These are phyloP conservation scores for Sordariomycetes sp. DNA, from an alignment of 2,329 filamentous ascomycete genomes.

Conservation along the genomic window DNA sequence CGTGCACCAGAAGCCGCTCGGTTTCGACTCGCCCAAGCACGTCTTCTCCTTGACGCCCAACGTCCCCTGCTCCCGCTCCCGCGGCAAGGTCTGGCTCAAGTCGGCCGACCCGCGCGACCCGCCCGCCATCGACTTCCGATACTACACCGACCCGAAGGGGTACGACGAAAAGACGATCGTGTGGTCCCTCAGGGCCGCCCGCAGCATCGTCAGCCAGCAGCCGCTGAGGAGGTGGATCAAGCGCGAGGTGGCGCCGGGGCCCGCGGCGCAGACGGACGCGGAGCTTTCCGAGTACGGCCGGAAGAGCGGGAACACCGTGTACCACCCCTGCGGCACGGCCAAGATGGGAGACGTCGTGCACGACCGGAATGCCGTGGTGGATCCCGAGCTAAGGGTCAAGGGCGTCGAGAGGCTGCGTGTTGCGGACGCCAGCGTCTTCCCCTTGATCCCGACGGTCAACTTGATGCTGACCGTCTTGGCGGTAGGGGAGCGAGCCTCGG, in stretches of 20 bases:
- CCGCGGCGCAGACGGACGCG: conserved; percentile 55
- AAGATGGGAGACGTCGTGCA: conserved; percentile 56
- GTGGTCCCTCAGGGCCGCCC: conserved; percentile 55
- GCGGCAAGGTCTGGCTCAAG: conserved; percentile 58
- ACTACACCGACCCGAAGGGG: conserved; percentile 66
- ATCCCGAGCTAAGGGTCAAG: conserved; percentile 19
- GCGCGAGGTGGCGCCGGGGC: conserved; percentile 61
- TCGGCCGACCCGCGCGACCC: conserved; percentile 59
- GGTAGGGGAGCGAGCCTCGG: conserved; percentile 28
- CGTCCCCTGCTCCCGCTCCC: conserved; percentile 63
- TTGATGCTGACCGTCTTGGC: conserved; percentile 39
- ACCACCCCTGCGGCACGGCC: conserved; percentile 70
- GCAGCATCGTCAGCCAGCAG: conserved; percentile 52
- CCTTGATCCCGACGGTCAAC: conserved; percentile 18
- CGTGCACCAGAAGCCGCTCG: conserved; percentile 67
- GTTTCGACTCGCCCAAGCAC: conserved; percentile 29
- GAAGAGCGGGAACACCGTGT: conserved; percentile 64
- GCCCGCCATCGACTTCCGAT: conserved; percentile 65
- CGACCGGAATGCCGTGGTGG: conserved; percentile 22
- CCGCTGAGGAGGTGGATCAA: conserved; percentile 68
- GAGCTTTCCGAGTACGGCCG: conserved; percentile 63
- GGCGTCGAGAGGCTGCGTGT: conserved; percentile 20
- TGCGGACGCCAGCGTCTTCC: conserved; percentile 15
- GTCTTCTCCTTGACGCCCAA: conserved; percentile 72
- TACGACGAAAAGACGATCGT: conserved; percentile 67